Evolutionary conservation across 192 early-diverging fungal species (phyloP), one percentile per base, ranked within the genome.

Genomic region (Polychytrium aggregatum): DNA sequence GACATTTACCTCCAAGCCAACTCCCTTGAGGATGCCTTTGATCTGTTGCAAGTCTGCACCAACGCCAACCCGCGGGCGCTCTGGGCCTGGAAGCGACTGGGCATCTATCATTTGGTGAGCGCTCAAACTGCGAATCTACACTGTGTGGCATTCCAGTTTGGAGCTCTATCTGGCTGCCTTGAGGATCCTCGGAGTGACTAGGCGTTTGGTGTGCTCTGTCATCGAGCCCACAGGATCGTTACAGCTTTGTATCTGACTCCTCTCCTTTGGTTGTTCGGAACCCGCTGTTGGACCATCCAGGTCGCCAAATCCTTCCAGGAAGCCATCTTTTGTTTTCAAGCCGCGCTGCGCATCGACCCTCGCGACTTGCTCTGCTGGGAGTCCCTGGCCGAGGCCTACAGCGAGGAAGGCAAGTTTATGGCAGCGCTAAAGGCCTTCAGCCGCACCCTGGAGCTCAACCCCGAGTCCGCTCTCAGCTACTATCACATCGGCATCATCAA

Each of bases 11-110:
- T 33, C 11, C 6, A 33, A 11, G 4, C 31, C 31, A 33, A 33
- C 31, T 4, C 4, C 31, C 6, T 33, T 11, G 31, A 33, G 31
- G 6, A 11, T 33, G 31, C 31, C 6, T 11, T 33, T 8, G 56
- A 49, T 0, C 48, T 86, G 1, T 69, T 82, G 47, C 44, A 57
- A 7, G 48, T 63, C 14, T 63, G 67, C 4, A 53, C 65, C 22
- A 51, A 59, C 10, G 56, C 63, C 0, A 55, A 52, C 16, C 67
- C 67, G 25, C 68, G 71, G 26, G 64, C 64, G 21, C 71, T 66
- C 5, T 92, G 90, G 89, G 84, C 85, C 11, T 86, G 84, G 83
- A 73, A 74, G 44, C 63, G 76, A 40, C 64, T 92, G 1, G 94
- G 87, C 9, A 87, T 90, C 39, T 47, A 79, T 17, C 56, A 70